These are phyloP conservation scores for Fraxinus xanthoxyloides DNA, from an alignment of 305 asterid genomes.

Conservation along the genomic window DNA sequence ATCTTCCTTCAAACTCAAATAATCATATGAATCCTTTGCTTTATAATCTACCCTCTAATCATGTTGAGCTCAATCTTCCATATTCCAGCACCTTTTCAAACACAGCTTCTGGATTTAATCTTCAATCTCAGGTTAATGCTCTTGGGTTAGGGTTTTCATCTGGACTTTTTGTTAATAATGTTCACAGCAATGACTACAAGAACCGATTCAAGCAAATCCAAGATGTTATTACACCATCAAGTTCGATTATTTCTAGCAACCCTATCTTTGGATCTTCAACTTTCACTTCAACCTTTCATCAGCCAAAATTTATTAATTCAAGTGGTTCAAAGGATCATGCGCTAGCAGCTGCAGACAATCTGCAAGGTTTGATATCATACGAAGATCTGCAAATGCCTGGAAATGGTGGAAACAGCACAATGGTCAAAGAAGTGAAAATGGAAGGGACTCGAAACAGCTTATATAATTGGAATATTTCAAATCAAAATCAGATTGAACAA, in stretches of 20 bases:
- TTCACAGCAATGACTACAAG: constrained; percentile 2
- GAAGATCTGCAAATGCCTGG: not conserved
- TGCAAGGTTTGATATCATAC: not conserved
- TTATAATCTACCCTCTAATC: constrained; percentile 27
- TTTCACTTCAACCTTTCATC: constrained; percentile 28
- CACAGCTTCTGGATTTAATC: constrained; percentile 24
- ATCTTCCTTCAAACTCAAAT: constrained; percentile 14
- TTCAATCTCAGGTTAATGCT: constrained; percentile 22
- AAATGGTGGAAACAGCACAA: not conserved
- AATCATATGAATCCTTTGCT: constrained; percentile 29
- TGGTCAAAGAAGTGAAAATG: not conserved
- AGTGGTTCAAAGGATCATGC: constrained; percentile 3
- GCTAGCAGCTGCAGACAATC: not conserved
- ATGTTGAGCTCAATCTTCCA: constrained; percentile 22
- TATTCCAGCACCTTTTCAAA: constrained; percentile 21
- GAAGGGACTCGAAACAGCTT: not conserved
- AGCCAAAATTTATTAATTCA: constrained; percentile 24
- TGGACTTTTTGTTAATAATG: not conserved
- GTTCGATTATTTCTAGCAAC: constrained; percentile 25
- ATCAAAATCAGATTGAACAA: not conserved
- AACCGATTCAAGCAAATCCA: constrained; percentile 31
- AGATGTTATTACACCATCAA: constrained; percentile 18
- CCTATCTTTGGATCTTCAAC: constrained; percentile 34
- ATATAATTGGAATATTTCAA: not conserved
- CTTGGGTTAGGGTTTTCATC: constrained; percentile 39